These are phyloP conservation scores for Vigna nakashimae DNA, from an alignment of 306 rosid species.

Conservation along the genomic window DNA sequence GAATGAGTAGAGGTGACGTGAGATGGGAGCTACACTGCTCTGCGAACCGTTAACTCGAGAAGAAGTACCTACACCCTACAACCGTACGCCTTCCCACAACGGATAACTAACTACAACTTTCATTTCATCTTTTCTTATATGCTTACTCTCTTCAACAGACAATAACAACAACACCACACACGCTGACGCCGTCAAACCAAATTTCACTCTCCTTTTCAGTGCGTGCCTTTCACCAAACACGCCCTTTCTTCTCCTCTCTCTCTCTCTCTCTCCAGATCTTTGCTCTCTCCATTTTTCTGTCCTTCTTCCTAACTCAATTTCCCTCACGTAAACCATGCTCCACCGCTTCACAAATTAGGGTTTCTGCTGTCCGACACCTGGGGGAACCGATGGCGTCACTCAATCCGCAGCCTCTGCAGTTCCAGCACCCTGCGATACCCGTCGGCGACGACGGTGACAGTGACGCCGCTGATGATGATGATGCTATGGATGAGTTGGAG, in stretches of 20 bases:
- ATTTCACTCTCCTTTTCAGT: conserved; percentile 49
- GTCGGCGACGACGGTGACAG: conserved; percentile 51
- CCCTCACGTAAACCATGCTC: conserved; percentile 32
- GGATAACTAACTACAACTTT: conserved; percentile 3
- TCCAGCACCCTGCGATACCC: conserved; percentile 53
- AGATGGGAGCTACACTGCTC: neutral
- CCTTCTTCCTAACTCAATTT: neutral
- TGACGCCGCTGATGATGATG: conserved; percentile 51
- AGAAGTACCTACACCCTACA: neutral
- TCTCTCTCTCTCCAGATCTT: conserved; percentile 29
- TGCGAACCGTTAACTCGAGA: neutral
- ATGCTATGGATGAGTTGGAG: conserved; percentile 71
- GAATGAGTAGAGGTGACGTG: too few species aligned
- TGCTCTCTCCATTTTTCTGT: conserved; percentile 37
- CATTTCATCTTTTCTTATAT: too few species aligned
- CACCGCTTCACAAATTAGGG: conserved; percentile 56
- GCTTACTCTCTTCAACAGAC: neutral
- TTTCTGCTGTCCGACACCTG: conserved; percentile 36
- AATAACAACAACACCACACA: neutral
- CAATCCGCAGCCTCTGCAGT: conserved; percentile 74
- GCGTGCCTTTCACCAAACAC: conserved; percentile 49
- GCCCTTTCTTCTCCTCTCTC: neutral
- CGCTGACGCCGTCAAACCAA: conserved; percentile 44
- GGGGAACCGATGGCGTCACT: conserved; percentile 64
- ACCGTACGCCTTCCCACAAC: conserved; percentile 29